These are phyloP conservation scores for Diaporthe capsici DNA, from an alignment of 2,329 filamentous ascomycete species.

Conservation along the genomic window DNA sequence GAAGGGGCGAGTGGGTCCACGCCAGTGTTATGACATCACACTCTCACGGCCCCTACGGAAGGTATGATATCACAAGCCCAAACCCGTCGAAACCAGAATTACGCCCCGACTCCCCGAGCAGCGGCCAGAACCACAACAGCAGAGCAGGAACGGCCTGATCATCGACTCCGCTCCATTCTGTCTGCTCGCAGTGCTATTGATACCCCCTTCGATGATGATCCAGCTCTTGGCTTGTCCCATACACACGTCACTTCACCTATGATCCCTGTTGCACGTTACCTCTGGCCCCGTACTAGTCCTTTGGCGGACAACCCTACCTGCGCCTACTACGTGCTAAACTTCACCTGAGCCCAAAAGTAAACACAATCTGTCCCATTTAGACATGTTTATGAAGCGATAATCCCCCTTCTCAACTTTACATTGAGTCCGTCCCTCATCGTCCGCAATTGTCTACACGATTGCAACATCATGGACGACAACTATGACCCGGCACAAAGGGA, in stretches of 20 bases:
- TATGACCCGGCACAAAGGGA: background rate
- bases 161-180: background rate
- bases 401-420: background rate
- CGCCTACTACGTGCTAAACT: background rate
- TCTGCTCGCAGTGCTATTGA: background rate
- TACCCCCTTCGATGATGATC: background rate
- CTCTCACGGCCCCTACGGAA: slow-evolving; percentile 10
- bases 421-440: background rate
- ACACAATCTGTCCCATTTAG: background rate
- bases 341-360: background rate
- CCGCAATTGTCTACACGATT: background rate
- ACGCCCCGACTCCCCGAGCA: slow-evolving; percentile 4
- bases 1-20: slow-evolving; percentile 12
- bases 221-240: slow-evolving; percentile 29
- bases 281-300: background rate
- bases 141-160: slow-evolving; percentile 4
- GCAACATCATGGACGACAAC: slow-evolving; percentile 24
- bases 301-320: background rate
- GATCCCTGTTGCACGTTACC: slow-evolving; percentile 10
- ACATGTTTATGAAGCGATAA: background rate
- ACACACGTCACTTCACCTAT: slow-evolving; percentile 30
- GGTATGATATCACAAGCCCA: slow-evolving; percentile 27
- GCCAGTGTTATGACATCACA: slow-evolving; percentile 21
- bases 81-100: slow-evolving; percentile 11
- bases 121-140: background rate